A percentile compares a stretch with the other conserved stretches of the same genome.
phyloP scores from a whole-genome alignment of 108 stramenopile genomes.

The Fistulifera solaris region DNA sequence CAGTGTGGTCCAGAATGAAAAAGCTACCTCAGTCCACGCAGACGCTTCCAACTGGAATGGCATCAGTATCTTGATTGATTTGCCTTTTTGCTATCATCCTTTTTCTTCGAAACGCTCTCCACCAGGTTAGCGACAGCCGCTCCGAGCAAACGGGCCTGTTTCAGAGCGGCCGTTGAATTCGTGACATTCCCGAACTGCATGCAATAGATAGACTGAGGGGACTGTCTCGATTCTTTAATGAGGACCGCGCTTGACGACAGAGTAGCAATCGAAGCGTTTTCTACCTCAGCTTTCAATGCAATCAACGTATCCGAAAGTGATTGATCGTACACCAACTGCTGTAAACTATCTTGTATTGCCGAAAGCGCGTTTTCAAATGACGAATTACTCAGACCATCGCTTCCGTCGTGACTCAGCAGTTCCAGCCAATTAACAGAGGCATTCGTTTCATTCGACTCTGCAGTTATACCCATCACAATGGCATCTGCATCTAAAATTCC shows the following conservation, averaged over 20 bases:
- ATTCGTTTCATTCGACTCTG: constrained; percentile 32
- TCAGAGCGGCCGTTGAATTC: constrained; percentile 8
- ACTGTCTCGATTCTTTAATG: neutral
- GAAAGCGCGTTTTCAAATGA: constrained; percentile 38
- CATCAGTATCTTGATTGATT: constrained; percentile 36
- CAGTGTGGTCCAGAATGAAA: constrained; percentile 48
- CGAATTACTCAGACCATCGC: constrained; percentile 37
- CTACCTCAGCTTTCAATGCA: constrained; percentile 65
- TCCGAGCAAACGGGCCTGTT: constrained; percentile 17
- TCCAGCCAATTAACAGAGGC: constrained; percentile 3
- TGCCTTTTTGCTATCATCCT: constrained; percentile 65
- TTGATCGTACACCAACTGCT: constrained; percentile 20
- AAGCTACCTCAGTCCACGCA: constrained; percentile 20
- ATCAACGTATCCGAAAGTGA: constrained; percentile 54
- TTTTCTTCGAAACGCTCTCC: constrained; percentile 50
- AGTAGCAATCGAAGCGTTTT: constrained; percentile 48
- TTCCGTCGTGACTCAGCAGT: constrained; percentile 22
- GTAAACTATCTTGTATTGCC: constrained; percentile 44
- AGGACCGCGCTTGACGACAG: constrained; percentile 6
- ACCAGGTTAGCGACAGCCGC: constrained; percentile 40
- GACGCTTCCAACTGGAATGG: constrained; percentile 21
- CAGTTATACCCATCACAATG: constrained; percentile 57
- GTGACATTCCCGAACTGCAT: constrained; percentile 27
- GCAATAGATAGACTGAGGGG: constrained; percentile 40
- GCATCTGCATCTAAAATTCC: constrained; percentile 36